phyloP scores from a whole-genome alignment of 202 grass and related monocot species.

The Hordeum pubiflorum region DNA sequence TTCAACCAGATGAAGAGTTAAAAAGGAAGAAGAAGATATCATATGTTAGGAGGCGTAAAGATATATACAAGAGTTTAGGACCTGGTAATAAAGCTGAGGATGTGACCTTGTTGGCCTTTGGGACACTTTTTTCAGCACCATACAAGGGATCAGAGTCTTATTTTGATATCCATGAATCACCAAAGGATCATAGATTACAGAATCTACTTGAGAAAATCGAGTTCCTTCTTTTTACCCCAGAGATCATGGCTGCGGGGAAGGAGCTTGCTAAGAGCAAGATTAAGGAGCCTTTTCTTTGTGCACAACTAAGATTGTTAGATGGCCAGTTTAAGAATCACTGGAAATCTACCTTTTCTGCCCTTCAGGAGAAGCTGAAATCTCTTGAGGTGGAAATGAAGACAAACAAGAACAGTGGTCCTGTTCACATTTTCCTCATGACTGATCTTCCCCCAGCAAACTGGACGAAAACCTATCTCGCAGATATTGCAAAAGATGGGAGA shows the following conservation, averaged over 20 bases:
- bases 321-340: constrained; percentile 98
- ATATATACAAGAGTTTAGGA: constrained; percentile 68
- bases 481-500: constrained; percentile 51
- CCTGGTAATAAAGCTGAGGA: constrained; percentile 62
- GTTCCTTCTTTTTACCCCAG: constrained; percentile 75
- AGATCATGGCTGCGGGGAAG: constrained; percentile 79
- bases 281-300: constrained; percentile 76
- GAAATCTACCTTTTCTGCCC: constrained; percentile 79
- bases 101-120: constrained; percentile 73
- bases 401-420: constrained; percentile 25
- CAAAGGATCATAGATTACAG: constrained; percentile 47
- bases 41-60: constrained; percentile 65
- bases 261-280: constrained; percentile 58
- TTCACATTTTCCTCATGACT: constrained; percentile 92
- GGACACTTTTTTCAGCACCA: constrained; percentile 77
- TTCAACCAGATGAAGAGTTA: constrained; percentile 79
- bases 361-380: constrained; percentile 70
- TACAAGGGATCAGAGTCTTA: constrained; percentile 83
- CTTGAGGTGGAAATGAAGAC: constrained; percentile 32
- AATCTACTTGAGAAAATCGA: constrained; percentile 50
- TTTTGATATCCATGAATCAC: constrained; percentile 80
- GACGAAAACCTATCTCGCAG: constrained; percentile 68
- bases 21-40: constrained; percentile 68
- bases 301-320: constrained; percentile 85
- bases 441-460: constrained; percentile 73